phyloP scores from a whole-genome alignment of 2,329 filamentous ascomycete species.

The Seiridium unicorne region DNA sequence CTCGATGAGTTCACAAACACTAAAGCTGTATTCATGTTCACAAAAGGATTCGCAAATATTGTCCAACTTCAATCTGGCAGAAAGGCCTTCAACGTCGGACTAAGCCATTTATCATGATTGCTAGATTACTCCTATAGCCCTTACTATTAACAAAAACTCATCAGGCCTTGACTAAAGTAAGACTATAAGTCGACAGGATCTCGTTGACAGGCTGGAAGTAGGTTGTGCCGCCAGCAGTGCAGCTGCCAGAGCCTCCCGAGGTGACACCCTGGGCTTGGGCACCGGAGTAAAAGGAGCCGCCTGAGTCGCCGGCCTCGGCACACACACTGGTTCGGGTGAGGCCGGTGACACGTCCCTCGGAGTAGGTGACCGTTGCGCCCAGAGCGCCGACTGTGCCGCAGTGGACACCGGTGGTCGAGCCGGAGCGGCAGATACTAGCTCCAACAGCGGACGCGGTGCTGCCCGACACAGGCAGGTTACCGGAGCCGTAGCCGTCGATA shows the following conservation, averaged over 20 bases:
- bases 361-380: constrained; percentile 35
- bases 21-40: too few species aligned
- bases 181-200: constrained; percentile 36
- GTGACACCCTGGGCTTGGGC: constrained; percentile 40
- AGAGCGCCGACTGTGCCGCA: constrained; percentile 34
- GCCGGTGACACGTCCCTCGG: constrained; percentile 35
- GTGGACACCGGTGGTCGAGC: constrained; percentile 37
- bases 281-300: constrained; percentile 37
- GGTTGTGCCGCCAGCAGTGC: constrained; percentile 32
- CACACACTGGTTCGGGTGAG: constrained; percentile 38
- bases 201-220: constrained; percentile 41
- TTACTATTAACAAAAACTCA: neutral
- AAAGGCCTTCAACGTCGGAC: too few species aligned
- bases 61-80: too few species aligned
- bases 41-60: too few species aligned
- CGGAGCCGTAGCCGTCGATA: constrained; percentile 33
- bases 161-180: constrained; percentile 25
- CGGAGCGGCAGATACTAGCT: constrained; percentile 38
- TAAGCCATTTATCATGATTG: neutral
- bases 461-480: constrained; percentile 31
- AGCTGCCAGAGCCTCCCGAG: constrained; percentile 38
- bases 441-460: constrained; percentile 34
- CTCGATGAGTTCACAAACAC: too few species aligned
- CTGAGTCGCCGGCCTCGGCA: constrained; percentile 40
- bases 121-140: neutral